Base-by-base conservation (phyloP, 1,284 basidiomycete species). In the Boletus sp. region DNA sequence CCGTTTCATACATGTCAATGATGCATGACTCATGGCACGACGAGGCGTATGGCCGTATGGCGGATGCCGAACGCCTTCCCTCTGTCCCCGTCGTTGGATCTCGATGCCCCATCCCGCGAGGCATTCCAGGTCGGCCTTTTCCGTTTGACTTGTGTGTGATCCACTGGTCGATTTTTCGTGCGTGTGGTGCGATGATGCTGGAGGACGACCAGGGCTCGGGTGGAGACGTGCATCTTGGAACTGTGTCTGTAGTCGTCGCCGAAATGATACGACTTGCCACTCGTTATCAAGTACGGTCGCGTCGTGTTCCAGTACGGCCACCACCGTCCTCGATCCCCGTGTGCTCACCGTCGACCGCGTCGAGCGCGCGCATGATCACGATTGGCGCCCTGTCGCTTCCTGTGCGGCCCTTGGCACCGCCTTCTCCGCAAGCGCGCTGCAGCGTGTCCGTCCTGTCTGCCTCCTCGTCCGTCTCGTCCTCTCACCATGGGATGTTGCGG, bases 401-500 rank as follows among this genome's bases (percentile, higher is more conserved):
- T 31, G 31, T 56, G 55, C 57, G 58, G 59, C 37, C 28, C 49
- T 23, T 35, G 19, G 56, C 58, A 61, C 56, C 37, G 61, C 68
- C 59, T 54, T 64, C 58, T 55, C 47, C n/a, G 8, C 62, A 59
- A 50, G 67, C 68, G 66, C 65, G 54, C 47, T 19, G 37, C 37
- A 38, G 4, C 37, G 37, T 38, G 19, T 38, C 21, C 37, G 16
- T n/a, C 43, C n/a, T 16, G 23, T 43, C n/a, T 21, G 10, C 4
- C n/a, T n/a, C 10, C 19, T 10, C 16, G 40, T 3, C n/a, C 19
- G 11, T 10, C 40, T 43, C 23, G 10, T 17, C 25, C n/a, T 27
- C 21, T 40, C 61, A 73, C 65, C 60, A 86, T 87, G 85, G 77
- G 81, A 58, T 89, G 87, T 70, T 89, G 87, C 69, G 86, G 86